These are phyloP conservation scores for Scenedesmus sp. DNA, from an alignment of 163 green algal species.

Conservation along the genomic window DNA sequence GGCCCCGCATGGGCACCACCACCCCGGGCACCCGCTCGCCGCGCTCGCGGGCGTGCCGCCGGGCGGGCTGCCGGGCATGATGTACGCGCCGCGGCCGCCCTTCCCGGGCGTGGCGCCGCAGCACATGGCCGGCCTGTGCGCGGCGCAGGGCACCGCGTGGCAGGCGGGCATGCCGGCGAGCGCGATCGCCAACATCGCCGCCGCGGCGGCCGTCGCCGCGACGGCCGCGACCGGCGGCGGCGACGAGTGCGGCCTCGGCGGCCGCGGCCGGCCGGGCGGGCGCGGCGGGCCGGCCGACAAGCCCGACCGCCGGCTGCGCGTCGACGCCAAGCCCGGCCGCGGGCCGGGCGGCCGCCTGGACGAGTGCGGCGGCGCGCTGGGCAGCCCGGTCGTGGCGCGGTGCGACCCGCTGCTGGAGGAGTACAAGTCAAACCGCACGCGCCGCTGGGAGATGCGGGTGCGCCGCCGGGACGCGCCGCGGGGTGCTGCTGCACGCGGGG, in stretches of 20 bases:
- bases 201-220: slow-evolving; percentile 36
- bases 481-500: background rate
- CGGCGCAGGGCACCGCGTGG: slow-evolving; percentile 5
- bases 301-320: slow-evolving; percentile 1
- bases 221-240: slow-evolving; percentile 33
- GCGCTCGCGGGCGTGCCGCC: too few relatives aligned
- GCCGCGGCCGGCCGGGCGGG: background rate
- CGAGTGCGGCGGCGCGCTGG: background rate
- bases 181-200: slow-evolving; percentile 36
- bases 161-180: background rate
- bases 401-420: slow-evolving; percentile 63
- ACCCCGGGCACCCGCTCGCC: too few relatives aligned
- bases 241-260: slow-evolving; percentile 1
- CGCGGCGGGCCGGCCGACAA: background rate
- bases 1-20: slow-evolving; percentile 1
- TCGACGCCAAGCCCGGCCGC: slow-evolving; percentile 10
- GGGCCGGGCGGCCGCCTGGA: background rate
- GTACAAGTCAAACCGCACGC: slow-evolving; percentile 66
- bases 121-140: too few relatives aligned
- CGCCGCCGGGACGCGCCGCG: background rate
- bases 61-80: too few relatives aligned
- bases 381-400: background rate
- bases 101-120: too few relatives aligned
- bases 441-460: slow-evolving; percentile 53
- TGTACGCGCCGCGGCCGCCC: too few relatives aligned